A percentile compares a stretch with the other conserved stretches of the same genome.
These are phyloP conservation scores for Silene latifolia DNA, from an alignment of 148 eudicot genomes.

Conservation along the genomic window DNA sequence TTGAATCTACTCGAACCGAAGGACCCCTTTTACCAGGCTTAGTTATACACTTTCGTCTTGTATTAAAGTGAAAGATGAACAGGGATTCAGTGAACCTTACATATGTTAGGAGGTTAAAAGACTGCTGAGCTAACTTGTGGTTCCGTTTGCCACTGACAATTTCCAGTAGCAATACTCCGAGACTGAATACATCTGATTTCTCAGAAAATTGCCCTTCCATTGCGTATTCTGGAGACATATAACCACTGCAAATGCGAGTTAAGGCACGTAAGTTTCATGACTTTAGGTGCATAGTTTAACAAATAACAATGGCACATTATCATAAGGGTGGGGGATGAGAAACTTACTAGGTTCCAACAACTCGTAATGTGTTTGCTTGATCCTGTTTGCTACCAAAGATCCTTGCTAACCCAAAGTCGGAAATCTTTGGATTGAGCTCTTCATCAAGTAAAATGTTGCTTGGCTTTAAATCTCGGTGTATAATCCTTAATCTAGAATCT, in stretches of 20 bases:
- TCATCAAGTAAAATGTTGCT: conserved; percentile 48
- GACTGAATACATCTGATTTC: conserved; percentile 37
- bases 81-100: conserved; percentile 20
- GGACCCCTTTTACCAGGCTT: too few relatives aligned
- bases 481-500: conserved; percentile 49
- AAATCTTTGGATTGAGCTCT: conserved; percentile 44
- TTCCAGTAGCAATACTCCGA: conserved; percentile 39
- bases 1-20: too few relatives aligned
- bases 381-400: conserved; percentile 47
- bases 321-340: conserved; percentile 9
- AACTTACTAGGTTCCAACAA: conserved; percentile 69
- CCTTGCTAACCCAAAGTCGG: conserved; percentile 62
- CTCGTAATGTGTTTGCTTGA: conserved; percentile 46
- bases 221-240: conserved; percentile 37
- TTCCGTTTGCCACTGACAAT: conserved; percentile 35
- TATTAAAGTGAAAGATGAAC: not conserved
- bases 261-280: not conserved
- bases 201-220: conserved; percentile 36
- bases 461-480: conserved; percentile 52
- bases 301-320: too few relatives aligned
- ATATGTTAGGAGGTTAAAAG: conserved; percentile 21
- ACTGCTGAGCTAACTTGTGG: conserved; percentile 21
- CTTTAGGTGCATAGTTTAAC: too few relatives aligned
- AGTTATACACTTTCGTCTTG: too few relatives aligned
- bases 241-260: conserved; percentile 21